Conservation (phyloP, 306 rosid genomes). For the Adenanthera pavonina region DNA sequence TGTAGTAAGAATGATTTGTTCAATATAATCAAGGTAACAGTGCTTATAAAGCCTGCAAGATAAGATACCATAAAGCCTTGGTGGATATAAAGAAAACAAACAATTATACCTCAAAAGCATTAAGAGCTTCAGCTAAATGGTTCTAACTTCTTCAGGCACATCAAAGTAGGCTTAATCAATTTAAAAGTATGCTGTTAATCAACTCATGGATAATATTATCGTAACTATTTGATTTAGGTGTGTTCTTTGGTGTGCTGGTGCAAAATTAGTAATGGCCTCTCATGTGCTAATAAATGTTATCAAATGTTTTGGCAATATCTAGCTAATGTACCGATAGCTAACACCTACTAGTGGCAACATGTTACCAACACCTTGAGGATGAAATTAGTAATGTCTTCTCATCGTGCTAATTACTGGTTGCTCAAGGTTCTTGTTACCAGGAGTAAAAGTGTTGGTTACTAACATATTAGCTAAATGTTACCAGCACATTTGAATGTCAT, state of each 20-base stretch:
- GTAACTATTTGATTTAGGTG: not conserved
- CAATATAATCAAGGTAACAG: not conserved
- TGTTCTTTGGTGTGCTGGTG: not conserved
- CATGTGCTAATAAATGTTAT: not conserved
- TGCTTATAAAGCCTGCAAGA: not conserved
- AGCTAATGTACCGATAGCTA: not conserved
- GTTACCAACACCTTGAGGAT: not conserved
- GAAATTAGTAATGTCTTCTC: not conserved
- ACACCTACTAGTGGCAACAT: not conserved
- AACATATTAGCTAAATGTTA: not conserved
- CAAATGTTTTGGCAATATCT: not conserved
- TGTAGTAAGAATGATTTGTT: constrained; percentile 5
- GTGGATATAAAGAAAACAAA: not conserved
- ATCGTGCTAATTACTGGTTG: not conserved
- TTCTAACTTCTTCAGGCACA: not conserved
- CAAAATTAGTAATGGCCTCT: not conserved
- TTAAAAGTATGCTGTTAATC: not conserved
- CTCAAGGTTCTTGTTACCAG: not conserved
- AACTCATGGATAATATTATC: not conserved
- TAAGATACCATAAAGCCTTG: not conserved
- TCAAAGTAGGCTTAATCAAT: not conserved
- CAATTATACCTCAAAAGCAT: not conserved
- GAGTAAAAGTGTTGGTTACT: not conserved
- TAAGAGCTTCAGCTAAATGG: not conserved
- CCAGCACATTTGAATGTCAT: not conserved